These are phyloP conservation scores for Talaromyces funiculosus DNA, from an alignment of 2,329 filamentous ascomycete species.

Conservation along the genomic window DNA sequence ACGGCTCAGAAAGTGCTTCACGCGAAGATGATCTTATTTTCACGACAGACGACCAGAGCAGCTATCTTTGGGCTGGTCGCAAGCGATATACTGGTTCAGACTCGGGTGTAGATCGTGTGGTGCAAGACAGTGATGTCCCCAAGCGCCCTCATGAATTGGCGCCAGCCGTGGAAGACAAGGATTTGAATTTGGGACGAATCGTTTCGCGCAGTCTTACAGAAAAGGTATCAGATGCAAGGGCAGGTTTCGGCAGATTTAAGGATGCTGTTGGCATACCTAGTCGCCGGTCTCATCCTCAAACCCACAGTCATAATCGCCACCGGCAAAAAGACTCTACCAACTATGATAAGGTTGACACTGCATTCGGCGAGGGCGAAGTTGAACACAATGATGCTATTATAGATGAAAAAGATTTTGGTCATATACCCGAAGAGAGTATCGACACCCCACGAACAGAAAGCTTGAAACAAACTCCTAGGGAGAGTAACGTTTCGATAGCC, in stretches of 20 bases:
- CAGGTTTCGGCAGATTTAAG: conserved; percentile 77
- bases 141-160: conserved; percentile 27
- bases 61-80: conserved; percentile 41
- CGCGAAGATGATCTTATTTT: conserved; percentile 39
- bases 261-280: conserved; percentile 63
- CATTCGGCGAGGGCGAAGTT: conserved; percentile 26
- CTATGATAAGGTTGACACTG: conserved; percentile 23
- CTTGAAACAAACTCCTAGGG: conserved; percentile 16
- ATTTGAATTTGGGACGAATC: conserved; percentile 52
- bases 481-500: conserved; percentile 11
- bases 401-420: conserved; percentile 15
- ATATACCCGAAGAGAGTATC: conserved; percentile 18
- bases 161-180: conserved; percentile 31
- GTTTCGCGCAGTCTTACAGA: conserved; percentile 75
- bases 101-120: conserved; percentile 24
- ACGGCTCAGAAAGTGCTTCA: conserved; percentile 27
- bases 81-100: conserved; percentile 38
- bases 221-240: conserved; percentile 73
- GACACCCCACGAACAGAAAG: conserved; percentile 16
- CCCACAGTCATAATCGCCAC: conserved; percentile 16
- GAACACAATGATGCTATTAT: conserved; percentile 17
- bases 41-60: conserved; percentile 41
- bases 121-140: conserved; percentile 26
- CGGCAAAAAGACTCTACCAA: conserved; percentile 33
- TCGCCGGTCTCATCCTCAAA: conserved; percentile 33